Base-by-base conservation (phyloP, 441 rosid genomes). In the Gossypium aridum region DNA sequence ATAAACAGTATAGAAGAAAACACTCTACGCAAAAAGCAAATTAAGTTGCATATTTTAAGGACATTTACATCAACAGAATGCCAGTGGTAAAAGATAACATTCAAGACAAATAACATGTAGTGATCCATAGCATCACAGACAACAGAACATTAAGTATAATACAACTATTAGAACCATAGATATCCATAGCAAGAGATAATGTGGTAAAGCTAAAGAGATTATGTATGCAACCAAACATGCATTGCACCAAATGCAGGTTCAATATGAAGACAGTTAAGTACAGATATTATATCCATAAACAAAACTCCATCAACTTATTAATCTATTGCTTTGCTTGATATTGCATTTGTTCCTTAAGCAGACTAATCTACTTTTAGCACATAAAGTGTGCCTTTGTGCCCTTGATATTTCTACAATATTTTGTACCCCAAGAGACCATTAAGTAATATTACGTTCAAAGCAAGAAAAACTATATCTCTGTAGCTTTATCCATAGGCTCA, bases 1-100 rank as follows among this genome's bases (percentile, higher is more conserved):
- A 7, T 31, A 76, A 51, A 60, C 49, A 66, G 43, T 64, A 67
- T 56, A 17, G 7, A 45, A 1, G 45, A 43, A 64, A 39, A 55
- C 59, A 64, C 67, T 51, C 39, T 75, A 37, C 17, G 69, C 71
- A 71, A 34, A 45, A 73, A 0, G 28, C 7, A 74, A 37, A 53
- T 53, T 70, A 53, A 26, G 28, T 16, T n/a, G 61, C 8, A 9
- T 13, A 53, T 55, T 1, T 10, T 9, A 53, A 54, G 62, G 22
- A 68, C 14, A 68, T 25, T 47, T 25, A 25, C n/a, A n/a, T 68
- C 39, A 49, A 51, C 16, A 19, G 20, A 68, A 68, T 49, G 20
- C 39, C 10, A 7, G 39, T 22, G 71, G 13, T 13, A 23, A 67
- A 23, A 67, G 7, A n/a, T 23, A 49, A 49, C 59, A 23, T n/a